Base-by-base conservation (phyloP, 257 asterid genomes). In the Penstemon eatonii region DNA sequence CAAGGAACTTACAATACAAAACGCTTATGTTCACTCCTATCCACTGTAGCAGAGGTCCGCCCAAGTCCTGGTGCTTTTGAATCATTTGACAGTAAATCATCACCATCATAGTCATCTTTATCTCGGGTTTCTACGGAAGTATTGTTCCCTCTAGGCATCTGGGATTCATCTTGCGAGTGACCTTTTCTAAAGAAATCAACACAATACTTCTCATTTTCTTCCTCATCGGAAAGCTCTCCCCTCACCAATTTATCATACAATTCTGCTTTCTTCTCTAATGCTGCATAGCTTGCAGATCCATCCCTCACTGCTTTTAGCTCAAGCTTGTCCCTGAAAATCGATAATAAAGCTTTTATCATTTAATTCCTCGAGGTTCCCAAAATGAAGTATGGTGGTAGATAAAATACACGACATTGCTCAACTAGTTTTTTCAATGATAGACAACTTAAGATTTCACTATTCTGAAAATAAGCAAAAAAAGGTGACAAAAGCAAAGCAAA, bases 131-230 rank as follows among this genome's bases (percentile, higher is more conserved):
- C 85, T 25, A 56, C 6, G 52, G 83, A 71, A 49, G 77, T 51
- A 43, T 76, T 73, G 43, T 72, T 73, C 59, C 49, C 79, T 72
- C 49, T 77, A 69, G 81, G 79, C 52, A 67, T 57, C 65, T 38
- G 78, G 15, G 82, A 9, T 54, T 62, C 78, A 40, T 75, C 79
- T 60, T 81, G 83, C 79, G 75, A 86, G 15, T 77, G 52, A 33
- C 97, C 95, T 82, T 93, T 93, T 51, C 95, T 83, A 60, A 89
- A 88, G 81, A 93, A 93, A 77, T 93, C 96, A 72, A 93, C 99
- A 82, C 96, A 93, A 51, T 90, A 93, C 82, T 88, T 90, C 87
- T 93, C 99, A 18, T 69, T 9, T 9, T 90, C 99, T 80, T 93
- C 99, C 81, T 86, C 99, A 49, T 93, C 99, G 37, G 97, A 77